Evolutionary conservation across 192 early-diverging fungal species (phyloP).

Genomic region (Gonapodya prolifera): DNA sequence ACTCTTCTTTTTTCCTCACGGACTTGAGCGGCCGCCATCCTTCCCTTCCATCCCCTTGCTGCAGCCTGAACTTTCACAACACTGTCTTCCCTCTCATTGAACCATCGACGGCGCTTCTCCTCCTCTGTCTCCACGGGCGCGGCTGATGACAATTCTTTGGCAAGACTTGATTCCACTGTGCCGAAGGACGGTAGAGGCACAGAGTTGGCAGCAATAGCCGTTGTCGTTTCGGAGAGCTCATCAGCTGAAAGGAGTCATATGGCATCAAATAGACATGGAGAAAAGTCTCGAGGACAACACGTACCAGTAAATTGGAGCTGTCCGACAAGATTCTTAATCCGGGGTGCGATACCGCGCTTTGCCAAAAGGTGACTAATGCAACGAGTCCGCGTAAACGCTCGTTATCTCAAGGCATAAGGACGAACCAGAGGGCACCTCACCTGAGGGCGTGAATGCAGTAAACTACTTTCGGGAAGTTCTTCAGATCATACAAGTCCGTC

Average conservation of each 20-base stretch:
- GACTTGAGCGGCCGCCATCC: conserved; percentile 16
- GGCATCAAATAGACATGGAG: background rate
- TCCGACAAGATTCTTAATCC: conserved; percentile 87
- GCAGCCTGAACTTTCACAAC: conserved; percentile 25
- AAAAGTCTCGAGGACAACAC: too few relatives aligned
- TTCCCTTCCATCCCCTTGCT: conserved; percentile 11
- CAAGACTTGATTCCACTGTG: conserved; percentile 59
- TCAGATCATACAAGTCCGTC: conserved; percentile 96
- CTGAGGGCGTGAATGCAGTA: conserved; percentile 95
- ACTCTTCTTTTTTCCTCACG: conserved; percentile 20
- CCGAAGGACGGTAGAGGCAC: conserved; percentile 52
- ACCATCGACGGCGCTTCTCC: conserved; percentile 6
- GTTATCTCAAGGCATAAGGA: background rate
- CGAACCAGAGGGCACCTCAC: conserved; percentile 17
- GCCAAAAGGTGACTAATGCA: conserved; percentile 79
- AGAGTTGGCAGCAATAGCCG: background rate
- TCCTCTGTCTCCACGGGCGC: conserved; percentile 5
- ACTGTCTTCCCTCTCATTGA: conserved; percentile 12
- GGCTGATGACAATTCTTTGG: conserved; percentile 8
- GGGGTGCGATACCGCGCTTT: conserved; percentile 65
- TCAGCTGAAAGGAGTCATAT: conserved; percentile 28
- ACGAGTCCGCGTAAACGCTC: conserved; percentile 7
- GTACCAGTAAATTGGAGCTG: conserved; percentile 77
- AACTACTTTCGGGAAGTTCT: conserved; percentile 98
- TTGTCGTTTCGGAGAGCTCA: background rate